phyloP scores from a whole-genome alignment of 140 eudicot species.

The Cichorium intybus region DNA sequence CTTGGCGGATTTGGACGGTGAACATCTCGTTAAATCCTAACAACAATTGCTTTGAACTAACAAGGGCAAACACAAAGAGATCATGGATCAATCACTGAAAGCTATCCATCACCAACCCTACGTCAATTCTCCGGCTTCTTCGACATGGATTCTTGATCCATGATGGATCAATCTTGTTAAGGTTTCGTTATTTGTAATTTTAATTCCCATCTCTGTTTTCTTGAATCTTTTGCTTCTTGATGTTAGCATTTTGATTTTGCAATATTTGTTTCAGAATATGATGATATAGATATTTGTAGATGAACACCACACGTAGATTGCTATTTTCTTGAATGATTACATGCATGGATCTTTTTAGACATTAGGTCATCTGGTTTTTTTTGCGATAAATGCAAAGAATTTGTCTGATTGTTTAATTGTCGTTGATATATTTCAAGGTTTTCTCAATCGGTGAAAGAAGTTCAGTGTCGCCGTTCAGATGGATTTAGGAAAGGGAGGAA shows the following conservation, averaged over 20 bases:
- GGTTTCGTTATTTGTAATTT: slow-evolving; percentile 10
- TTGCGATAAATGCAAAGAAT: not conserved
- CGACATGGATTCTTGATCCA: slow-evolving; percentile 18
- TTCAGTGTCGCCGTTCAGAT: too few relatives aligned
- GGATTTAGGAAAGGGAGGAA: too few relatives aligned
- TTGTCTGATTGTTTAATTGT: slow-evolving; percentile 14
- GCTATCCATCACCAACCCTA: slow-evolving; percentile 7
- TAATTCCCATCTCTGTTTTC: slow-evolving; percentile 10
- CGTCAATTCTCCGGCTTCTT: slow-evolving; percentile 19
- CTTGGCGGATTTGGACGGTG: slow-evolving; percentile 15
- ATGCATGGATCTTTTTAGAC: slow-evolving; percentile 11
- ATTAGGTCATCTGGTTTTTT: slow-evolving; percentile 1
- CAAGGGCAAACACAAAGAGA: too few relatives aligned
- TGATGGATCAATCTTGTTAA: slow-evolving; percentile 19
- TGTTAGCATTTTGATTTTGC: slow-evolving; percentile 14
- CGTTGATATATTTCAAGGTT: slow-evolving; percentile 15
- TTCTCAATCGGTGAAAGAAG: slow-evolving; percentile 16
- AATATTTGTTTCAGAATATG: not conserved
- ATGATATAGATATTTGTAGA: not conserved
- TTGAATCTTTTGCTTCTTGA: slow-evolving; percentile 1
- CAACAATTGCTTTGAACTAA: too few relatives aligned
- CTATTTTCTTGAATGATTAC: slow-evolving; percentile 1
- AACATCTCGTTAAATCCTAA: too few relatives aligned
- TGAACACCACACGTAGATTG: not conserved
- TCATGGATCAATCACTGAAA: slow-evolving; percentile 12